A percentile compares a stretch with the other conserved stretches of the same genome.
Conservation (phyloP, 208 protist species). For the Leishmania tropica region DNA sequence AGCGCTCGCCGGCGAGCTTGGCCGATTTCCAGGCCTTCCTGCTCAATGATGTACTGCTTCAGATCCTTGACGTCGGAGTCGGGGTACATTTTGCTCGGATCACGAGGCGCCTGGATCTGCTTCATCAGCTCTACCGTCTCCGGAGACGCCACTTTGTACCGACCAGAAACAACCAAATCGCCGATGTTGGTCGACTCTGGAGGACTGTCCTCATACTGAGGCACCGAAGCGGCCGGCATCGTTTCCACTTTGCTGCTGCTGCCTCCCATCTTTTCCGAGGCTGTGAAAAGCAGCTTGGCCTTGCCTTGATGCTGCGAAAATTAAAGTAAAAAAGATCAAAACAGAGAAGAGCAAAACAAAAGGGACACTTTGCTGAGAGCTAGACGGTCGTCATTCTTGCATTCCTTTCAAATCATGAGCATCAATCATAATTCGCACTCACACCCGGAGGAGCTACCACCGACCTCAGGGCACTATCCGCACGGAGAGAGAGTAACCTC, state of each 20-base stretch:
- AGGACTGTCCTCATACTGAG: conserved; percentile 52
- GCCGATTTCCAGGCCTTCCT: conserved; percentile 82
- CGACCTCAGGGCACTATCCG: no score
- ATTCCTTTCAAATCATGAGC: no score
- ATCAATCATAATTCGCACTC: no score
- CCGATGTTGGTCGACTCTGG: conserved; percentile 79
- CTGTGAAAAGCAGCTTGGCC: no score
- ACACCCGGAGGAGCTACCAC: no score
- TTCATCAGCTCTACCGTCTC: conserved; percentile 85
- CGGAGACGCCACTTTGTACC: conserved; percentile 71
- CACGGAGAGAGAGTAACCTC: no score
- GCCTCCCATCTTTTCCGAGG: conserved; percentile 9
- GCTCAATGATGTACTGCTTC: conserved; percentile 86
- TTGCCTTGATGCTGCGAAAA: no score
- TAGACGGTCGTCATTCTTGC: no score
- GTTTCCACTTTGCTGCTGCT: conserved; percentile 11
- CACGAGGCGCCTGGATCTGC: conserved; percentile 59
- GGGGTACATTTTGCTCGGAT: conserved; percentile 68
- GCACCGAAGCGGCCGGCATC: background rate
- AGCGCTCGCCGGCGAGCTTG: conserved; percentile 50
- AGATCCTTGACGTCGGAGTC: conserved; percentile 76
- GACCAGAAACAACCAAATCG: conserved; percentile 65
- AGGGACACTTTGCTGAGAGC: no score
- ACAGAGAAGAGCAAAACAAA: no score
- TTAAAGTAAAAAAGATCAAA: no score